A percentile compares a stretch with the other conserved stretches of the same genome.
Evolutionary conservation across 495 filamentous ascomycete species (phyloP).

Genomic region (Glonium stellatum): DNA sequence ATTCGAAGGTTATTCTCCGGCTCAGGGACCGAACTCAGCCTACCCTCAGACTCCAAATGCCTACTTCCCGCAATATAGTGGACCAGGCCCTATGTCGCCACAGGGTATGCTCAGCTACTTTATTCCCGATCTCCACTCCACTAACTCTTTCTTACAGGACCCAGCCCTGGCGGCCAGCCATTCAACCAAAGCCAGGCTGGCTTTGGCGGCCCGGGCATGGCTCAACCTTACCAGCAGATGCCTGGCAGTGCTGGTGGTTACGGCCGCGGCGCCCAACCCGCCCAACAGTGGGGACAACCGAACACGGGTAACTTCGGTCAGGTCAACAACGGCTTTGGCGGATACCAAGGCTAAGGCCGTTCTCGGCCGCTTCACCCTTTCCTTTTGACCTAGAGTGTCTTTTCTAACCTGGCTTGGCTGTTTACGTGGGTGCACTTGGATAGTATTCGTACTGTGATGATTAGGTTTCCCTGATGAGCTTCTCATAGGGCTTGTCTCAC

Average conservation of each 20-base stretch:
- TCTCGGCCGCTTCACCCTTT: background rate
- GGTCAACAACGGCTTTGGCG: constrained; percentile 33
- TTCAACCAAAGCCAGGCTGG: constrained; percentile 51
- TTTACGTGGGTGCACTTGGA: constrained; percentile 14
- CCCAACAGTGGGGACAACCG: constrained; percentile 30
- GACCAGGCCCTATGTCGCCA: constrained; percentile 65
- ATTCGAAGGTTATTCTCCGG: constrained; percentile 73
- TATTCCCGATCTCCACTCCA: constrained; percentile 37
- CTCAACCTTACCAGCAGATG: constrained; percentile 50
- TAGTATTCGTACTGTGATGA: background rate
- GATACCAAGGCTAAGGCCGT: constrained; percentile 34
- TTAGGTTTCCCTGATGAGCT: constrained; percentile 1
- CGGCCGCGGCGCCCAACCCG: constrained; percentile 28
- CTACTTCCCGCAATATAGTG: constrained; percentile 87
- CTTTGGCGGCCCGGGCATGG: constrained; percentile 48
- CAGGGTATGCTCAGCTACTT: constrained; percentile 44
- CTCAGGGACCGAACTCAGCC: constrained; percentile 57
- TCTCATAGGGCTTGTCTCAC: background rate
- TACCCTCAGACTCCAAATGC: constrained; percentile 66
- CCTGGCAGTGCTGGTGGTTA: constrained; percentile 39
- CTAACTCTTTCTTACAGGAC: constrained; percentile 40
- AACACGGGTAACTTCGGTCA: constrained; percentile 29
- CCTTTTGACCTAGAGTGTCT: constrained; percentile 10
- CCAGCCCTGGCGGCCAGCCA: constrained; percentile 57
- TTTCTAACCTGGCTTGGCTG: constrained; percentile 19